Evolutionary conservation across 805 yeast species (phyloP), one percentile per base, ranked within the genome.

Genomic region (Saturnispora diversa): DNA sequence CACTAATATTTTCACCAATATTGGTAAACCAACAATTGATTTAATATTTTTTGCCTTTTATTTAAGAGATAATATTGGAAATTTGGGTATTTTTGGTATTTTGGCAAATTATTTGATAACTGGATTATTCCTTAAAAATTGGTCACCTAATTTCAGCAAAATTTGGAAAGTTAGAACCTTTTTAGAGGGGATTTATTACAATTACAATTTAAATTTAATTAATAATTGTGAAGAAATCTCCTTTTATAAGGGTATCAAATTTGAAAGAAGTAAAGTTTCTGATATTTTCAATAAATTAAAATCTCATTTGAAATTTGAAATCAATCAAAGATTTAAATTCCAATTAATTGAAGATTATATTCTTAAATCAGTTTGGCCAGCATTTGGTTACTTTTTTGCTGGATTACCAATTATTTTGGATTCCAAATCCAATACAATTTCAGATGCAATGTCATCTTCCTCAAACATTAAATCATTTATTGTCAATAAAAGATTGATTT

Each of bases 201-300:
- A 84, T 50, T 81, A 84, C 50, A 94, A 88, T 56, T 65, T 86
- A 53, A 84, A 84, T 54, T 69, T 88, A 58, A 86, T 86, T 54
- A 80, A 81, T 43, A 88, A 88, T 54, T 80, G 87, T 54, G 97
- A 88, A 63, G 97, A 88, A 57, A 86, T 88, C 51, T 94, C 95
- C 0, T 88, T 88, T 55, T 88, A 87, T 58, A 87, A 87, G 55
- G 97, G 97, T 16, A 79, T 90, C 0, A 65, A 69, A 10, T 73
- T 87, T 44, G 97, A 88, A 60, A 81, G 80, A 53, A 53, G 62
- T 7, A 83, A 83, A 52, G 74, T 87, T 37, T 63, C 60, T 26
- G 69, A 68, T 30, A 70, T 82, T 13, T 87, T 81, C 56, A 58
- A 65, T 15, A 68, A 66, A 29, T 69, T 88, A 48, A 59, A 68